These are phyloP conservation scores for Hygrophila difformis DNA, from an alignment of 257 asterid species.

Conservation along the genomic window DNA sequence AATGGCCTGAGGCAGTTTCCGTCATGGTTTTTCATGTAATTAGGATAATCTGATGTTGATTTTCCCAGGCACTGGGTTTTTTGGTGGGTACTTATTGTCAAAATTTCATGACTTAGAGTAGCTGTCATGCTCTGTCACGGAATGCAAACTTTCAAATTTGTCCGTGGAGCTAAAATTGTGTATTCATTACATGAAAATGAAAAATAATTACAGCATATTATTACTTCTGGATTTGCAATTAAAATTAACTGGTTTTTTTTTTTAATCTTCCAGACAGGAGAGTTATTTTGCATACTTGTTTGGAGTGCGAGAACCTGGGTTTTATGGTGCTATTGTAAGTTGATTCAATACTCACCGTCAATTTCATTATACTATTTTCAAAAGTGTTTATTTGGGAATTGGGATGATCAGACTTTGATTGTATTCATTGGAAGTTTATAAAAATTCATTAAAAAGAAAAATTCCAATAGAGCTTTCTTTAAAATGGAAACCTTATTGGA, in stretches of 20 bases:
- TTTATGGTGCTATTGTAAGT: conserved; percentile 95
- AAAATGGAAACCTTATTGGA: neutral
- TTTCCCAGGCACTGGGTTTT: too few relatives aligned
- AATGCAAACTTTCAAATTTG: too few relatives aligned
- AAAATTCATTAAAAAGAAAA: conserved; percentile 2
- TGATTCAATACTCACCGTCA: conserved; percentile 8
- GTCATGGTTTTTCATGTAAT: too few relatives aligned
- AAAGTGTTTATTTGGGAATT: conserved; percentile 1
- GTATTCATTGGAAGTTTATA: conserved; percentile 2
- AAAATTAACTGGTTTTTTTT: conserved; percentile 16
- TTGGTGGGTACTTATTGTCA: too few relatives aligned
- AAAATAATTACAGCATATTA: conserved; percentile 6
- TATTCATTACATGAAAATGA: neutral
- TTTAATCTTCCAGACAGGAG: conserved; percentile 75
- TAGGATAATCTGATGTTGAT: too few relatives aligned
- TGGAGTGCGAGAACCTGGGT: conserved; percentile 96
- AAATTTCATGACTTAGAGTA: too few relatives aligned
- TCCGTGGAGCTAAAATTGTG: too few relatives aligned
- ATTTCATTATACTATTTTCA: conserved; percentile 10
- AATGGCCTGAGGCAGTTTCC: too few relatives aligned
- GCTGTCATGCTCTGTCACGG: too few relatives aligned
- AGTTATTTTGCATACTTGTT: conserved; percentile 94
- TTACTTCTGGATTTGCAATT: conserved; percentile 13
- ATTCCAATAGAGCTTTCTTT: conserved; percentile 11
- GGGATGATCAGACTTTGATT: conserved; percentile 2